These are phyloP conservation scores for Syzygium aromaticum DNA, from an alignment of 345 rosid genomes.

Conservation along the genomic window DNA sequence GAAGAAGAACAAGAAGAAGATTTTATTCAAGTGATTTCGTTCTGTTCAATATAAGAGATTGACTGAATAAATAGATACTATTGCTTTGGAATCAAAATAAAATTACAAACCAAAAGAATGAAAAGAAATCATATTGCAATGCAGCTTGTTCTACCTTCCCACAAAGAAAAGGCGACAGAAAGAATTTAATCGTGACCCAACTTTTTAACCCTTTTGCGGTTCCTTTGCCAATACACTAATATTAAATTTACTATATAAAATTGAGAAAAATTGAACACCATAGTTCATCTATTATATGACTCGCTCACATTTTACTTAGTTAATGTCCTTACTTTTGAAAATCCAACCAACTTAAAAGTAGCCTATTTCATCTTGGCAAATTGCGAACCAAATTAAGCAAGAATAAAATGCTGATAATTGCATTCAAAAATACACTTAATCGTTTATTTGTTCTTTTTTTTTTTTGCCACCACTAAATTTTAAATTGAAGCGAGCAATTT, in stretches of 20 bases:
- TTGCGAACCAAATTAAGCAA: background rate
- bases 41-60: background rate
- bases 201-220: background rate
- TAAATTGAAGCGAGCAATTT: background rate
- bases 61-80: background rate
- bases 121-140: background rate
- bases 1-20: no score
- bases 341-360: background rate
- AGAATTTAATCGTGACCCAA: background rate
- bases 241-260: background rate
- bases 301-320: background rate
- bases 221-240: background rate
- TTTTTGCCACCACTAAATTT: background rate
- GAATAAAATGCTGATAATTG: background rate
- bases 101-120: background rate
- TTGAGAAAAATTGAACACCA: background rate
- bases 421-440: background rate
- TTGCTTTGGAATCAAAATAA: background rate
- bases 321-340: background rate
- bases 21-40: background rate
- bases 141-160: background rate
- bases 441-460: accelerated
- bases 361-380: background rate
- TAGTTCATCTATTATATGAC: background rate
- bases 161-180: background rate